Conservation (phyloP, 139 green algal genomes). For the Chlorella sp. region DNA sequence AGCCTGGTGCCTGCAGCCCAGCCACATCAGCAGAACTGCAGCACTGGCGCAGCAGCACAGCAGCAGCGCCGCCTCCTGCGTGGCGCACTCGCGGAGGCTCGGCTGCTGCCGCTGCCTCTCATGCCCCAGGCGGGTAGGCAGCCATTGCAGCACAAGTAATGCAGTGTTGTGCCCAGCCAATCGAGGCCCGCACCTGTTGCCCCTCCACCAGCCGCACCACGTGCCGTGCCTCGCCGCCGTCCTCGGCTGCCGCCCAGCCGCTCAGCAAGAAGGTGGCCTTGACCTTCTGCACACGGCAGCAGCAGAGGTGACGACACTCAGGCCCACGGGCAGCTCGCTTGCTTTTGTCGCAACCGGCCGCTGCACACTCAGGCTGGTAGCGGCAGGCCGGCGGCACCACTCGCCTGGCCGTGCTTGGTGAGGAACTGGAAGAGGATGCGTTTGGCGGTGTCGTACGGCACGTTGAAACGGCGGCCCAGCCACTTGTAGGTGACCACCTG, state of each 20-base stretch:
- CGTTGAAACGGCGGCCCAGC: constrained; percentile 42
- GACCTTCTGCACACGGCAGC: constrained; percentile 38
- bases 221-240: constrained; percentile 9
- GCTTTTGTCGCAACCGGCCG: no score
- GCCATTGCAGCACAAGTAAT: no score
- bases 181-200: constrained; percentile 34
- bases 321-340: no score
- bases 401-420: constrained; percentile 36
- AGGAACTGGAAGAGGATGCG: constrained; percentile 49
- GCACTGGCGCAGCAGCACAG: no score
- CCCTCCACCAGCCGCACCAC: constrained; percentile 34
- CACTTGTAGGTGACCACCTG: constrained; percentile 64
- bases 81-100: no score
- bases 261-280: constrained; percentile 55
- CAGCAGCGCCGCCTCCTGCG: no score
- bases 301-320: no score
- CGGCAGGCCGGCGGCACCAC: not conserved
- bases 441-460: constrained; percentile 56
- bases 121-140: no score
- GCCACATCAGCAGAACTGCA: no score
- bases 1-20: no score
- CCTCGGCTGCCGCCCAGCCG: constrained; percentile 52
- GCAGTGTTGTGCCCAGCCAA: no score
- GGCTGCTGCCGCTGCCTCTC: no score
- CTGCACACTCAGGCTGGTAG: not conserved